Base-by-base conservation (phyloP, 1,284 basidiomycete species). In the Mycosarcoma maydis region DNA sequence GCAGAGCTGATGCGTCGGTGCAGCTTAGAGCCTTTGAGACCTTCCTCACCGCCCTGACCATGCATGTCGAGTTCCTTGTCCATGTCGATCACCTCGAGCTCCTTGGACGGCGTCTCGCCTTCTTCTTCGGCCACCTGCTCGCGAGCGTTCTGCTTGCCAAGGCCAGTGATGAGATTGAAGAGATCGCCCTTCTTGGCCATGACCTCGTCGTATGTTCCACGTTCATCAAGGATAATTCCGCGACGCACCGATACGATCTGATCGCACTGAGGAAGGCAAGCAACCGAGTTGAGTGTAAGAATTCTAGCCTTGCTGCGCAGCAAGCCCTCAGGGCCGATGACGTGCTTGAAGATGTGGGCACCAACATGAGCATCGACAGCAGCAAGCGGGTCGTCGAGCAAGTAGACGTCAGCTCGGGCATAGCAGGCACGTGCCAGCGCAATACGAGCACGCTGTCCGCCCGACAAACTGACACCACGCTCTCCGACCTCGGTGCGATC, bases 391-490 rank as follows among this genome's bases (percentile, higher is more conserved):
- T 91, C 90, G 75, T 91, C 90, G 56, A 91, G 85, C 22, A 90
- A 84, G 19, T 76, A 57, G 24, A 90, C 83, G 53, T 90, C 89
- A 2, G 90, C 88, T 56, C 89, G 83, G 72, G 84, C 88, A 77
- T 92, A 92, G 3, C 91, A 82, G 1, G 89, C 89, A 37, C 90
- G 83, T 6, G 89, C 89, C 43, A 91, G 88, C 72, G 89, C 89
- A 46, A 90, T 85, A 82, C 88, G 72, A 72, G 89, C 88, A 66
- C 87, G 87, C 78, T 87, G 85, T 6, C 87, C 87, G 33, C 86
- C 89, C 51, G 83, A 83, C 9, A 85, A 68, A 17, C 82, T 82
- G 53, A 83, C 73, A 32, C 80, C 66, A 9, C 88, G 52, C 89
- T 90, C 88, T 86, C 70, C 46, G 26, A 80, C 74, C 36, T 73